These are phyloP conservation scores for Flaveria trinervia DNA, from an alignment of 129 eudicot genomes.

Conservation along the genomic window DNA sequence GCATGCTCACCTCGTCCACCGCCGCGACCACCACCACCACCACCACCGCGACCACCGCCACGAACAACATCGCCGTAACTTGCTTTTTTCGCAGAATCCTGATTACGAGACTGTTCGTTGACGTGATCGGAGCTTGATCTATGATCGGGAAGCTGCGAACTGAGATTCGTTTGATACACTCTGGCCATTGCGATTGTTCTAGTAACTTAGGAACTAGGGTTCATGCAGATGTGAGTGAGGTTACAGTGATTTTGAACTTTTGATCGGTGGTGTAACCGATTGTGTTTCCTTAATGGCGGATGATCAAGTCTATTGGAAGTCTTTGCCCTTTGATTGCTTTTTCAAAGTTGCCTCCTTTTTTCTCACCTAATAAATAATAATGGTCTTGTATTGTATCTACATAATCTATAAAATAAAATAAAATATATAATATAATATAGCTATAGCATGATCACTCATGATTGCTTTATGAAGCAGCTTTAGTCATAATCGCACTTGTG, in stretches of 20 bases:
- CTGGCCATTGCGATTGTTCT: slow-evolving; percentile 25
- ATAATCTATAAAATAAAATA: too few species aligned
- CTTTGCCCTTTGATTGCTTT: slow-evolving; percentile 13
- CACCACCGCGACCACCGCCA: slow-evolving; percentile 21
- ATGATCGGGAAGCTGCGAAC: slow-evolving; percentile 22
- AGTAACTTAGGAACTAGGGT: slow-evolving; percentile 15
- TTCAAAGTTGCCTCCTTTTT: slow-evolving; percentile 42
- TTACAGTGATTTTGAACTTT: neutral
- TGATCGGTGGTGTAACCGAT: neutral
- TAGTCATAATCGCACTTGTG: too few species aligned
- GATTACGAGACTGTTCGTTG: slow-evolving; percentile 22
- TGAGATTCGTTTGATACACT: slow-evolving; percentile 18
- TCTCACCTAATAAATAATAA: neutral
- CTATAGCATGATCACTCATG: too few species aligned
- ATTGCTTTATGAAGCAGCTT: neutral
- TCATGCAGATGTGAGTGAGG: slow-evolving; percentile 15
- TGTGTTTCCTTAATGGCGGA: neutral
- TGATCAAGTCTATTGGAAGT: slow-evolving; percentile 11
- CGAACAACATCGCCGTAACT: slow-evolving; percentile 6
- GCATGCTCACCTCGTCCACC: neutral
- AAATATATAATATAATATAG: too few species aligned
- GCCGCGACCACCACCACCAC: slow-evolving; percentile 32
- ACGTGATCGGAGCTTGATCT: slow-evolving; percentile 18
- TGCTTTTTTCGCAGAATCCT: slow-evolving; percentile 20
- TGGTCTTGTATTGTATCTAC: neutral